phyloP scores from a whole-genome alignment of 352 stramenopile genomes.

The Labyrinthula sp. region DNA sequence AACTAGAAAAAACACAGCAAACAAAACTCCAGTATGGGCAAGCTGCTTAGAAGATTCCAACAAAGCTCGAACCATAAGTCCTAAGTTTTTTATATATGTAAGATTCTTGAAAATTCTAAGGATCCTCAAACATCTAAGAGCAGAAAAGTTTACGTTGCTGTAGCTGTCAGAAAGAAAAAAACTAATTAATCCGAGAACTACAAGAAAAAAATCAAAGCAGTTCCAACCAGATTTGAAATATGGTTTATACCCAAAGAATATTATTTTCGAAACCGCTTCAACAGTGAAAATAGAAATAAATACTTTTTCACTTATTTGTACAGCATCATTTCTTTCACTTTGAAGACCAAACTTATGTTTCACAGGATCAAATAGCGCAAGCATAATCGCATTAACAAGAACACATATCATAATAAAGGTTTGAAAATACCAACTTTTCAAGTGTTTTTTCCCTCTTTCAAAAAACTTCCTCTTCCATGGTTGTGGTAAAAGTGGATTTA shows the following conservation, averaged over 20 bases:
- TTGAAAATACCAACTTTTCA: constrained; percentile 12
- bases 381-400: constrained; percentile 12
- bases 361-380: constrained; percentile 18
- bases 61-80: too few species aligned
- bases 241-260: constrained; percentile 4
- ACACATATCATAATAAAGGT: constrained; percentile 10
- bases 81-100: too few species aligned
- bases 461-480: too few species aligned
- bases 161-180: too few species aligned
- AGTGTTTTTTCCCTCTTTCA: too few species aligned
- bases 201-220: constrained; percentile 22
- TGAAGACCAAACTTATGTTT: constrained; percentile 4
- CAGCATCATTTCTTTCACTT: constrained; percentile 1
- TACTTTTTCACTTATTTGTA: constrained; percentile 6
- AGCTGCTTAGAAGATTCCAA: too few species aligned
- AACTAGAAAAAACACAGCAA: too few species aligned
- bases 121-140: too few species aligned
- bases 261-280: constrained; percentile 17
- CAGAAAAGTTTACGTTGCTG: too few species aligned
- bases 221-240: constrained; percentile 25
- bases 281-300: constrained; percentile 13
- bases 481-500: too few species aligned
- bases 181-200: constrained; percentile 16
- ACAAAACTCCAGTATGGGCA: too few species aligned
- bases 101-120: too few species aligned